phyloP scores from a whole-genome alignment of 1,139 yeast genomes.

The Debaryomycetaceae sp. region DNA sequence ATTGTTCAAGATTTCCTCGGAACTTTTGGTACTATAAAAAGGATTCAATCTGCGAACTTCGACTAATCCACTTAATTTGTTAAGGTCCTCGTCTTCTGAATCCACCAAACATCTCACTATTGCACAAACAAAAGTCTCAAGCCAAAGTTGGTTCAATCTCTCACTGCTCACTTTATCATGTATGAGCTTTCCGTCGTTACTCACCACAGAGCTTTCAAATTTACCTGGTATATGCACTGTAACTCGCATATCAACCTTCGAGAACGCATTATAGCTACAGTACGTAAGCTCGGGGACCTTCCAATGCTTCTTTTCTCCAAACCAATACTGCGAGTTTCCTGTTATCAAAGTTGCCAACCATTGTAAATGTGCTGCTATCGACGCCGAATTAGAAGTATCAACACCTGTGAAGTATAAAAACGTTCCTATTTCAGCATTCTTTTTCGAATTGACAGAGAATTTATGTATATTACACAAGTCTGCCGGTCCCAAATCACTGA shows the following conservation, averaged over 20 bases:
- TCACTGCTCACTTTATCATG: slow-evolving; percentile 34
- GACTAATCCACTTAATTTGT: slow-evolving; percentile 50
- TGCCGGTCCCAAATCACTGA: slow-evolving; percentile 75
- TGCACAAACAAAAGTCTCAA: slow-evolving; percentile 68
- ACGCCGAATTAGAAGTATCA: slow-evolving; percentile 55
- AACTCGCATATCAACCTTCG: slow-evolving; percentile 67
- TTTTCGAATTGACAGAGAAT: slow-evolving; percentile 39
- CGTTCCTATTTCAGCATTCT: slow-evolving; percentile 45
- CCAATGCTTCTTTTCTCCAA: slow-evolving; percentile 69
- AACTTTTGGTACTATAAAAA: slow-evolving; percentile 41
- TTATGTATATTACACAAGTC: slow-evolving; percentile 76
- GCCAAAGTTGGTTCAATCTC: slow-evolving; percentile 46
- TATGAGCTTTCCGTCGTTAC: slow-evolving; percentile 42
- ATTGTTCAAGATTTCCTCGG: slow-evolving; percentile 44
- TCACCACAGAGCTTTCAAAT: slow-evolving; percentile 46
- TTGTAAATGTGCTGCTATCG: slow-evolving; percentile 69
- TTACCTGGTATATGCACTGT: slow-evolving; percentile 67
- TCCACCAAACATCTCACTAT: slow-evolving; percentile 67
- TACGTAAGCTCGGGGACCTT: slow-evolving; percentile 65
- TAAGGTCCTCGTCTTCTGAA: slow-evolving; percentile 61
- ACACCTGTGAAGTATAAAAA: slow-evolving; percentile 57
- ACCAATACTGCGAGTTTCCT: slow-evolving; percentile 54
- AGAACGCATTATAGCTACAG: slow-evolving; percentile 52
- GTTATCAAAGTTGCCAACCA: slow-evolving; percentile 73
- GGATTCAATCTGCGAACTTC: slow-evolving; percentile 55